Base-by-base conservation (phyloP, 108 stramenopile genomes). In the Cyclotella atomus region DNA sequence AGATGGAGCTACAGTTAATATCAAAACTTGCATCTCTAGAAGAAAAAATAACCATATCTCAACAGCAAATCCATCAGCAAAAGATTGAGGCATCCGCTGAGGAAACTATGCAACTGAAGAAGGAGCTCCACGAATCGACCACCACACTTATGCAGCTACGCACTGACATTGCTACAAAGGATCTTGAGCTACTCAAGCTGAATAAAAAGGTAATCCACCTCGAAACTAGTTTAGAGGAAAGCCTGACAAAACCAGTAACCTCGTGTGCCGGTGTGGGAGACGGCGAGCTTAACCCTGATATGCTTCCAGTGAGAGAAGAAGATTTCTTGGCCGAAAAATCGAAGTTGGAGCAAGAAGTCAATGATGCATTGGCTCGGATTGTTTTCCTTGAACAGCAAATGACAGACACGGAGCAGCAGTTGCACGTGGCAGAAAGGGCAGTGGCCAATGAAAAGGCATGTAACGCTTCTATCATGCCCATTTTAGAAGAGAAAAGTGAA, bases 1-100 rank as follows among this genome's bases (percentile, higher is more conserved):
- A 79, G 17, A 83, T 83, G 77, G 82, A 83, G 38, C 24, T 15
- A 41, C 75, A 84, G 44, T 53, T 84, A 15, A 67, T 72, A n/a
- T 19, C 47, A 77, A 44, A 75, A 70, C 14, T 47, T 84, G 41
- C 70, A 81, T 29, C 25, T 36, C 36, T 84, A 4, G 83, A 84
- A 67, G 70, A 73, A 12, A 79, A 79, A 70, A 57, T 84, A 30
- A 17, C 43, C 2, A 66, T 62, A 45, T 29, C 54, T 28, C 54
- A 55, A 15, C 54, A 55, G 54, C 69, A 80, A 35, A 75, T 27
- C 8, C 54, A 55, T 4, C 54, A 55, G 54, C 69, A 80, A 35
- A 75, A 70, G 19, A 21, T 44, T 23, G 62, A 64, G 34, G 14
- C 49, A 46, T 23, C 68, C 28, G 68, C 19, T 3, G 61, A 63